phyloP scores from a whole-genome alignment of 306 rosid genomes.

The Urtica urens region DNA sequence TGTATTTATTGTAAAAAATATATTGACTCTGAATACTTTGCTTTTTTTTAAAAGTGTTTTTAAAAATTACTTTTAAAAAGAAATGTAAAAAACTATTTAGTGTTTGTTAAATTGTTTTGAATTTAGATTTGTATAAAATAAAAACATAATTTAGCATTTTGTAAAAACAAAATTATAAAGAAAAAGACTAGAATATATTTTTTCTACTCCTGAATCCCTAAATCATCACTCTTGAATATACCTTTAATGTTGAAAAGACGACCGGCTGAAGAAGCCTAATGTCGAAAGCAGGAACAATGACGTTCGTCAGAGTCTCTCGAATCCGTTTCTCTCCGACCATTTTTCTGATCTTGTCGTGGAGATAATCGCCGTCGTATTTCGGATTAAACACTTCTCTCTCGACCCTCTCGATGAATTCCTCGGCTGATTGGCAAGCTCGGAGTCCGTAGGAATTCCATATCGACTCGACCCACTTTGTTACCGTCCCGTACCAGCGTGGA shows the following conservation, averaged over 20 bases:
- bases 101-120: no score
- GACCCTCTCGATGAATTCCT: conserved; percentile 5
- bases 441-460: conserved; percentile 1
- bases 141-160: no score
- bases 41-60: no score
- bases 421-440: not conserved
- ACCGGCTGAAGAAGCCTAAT: conserved; percentile 8
- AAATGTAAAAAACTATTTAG: no score
- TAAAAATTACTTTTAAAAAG: no score
- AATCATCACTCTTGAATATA: no score
- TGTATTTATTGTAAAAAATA: no score
- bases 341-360: conserved; percentile 1
- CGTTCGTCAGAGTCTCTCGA: conserved; percentile 7
- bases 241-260: conserved; percentile 7
- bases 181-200: no score
- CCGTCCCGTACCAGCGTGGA: not conserved
- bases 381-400: not conserved
- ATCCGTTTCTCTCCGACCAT: conserved; percentile 1
- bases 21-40: no score
- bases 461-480: conserved; percentile 1
- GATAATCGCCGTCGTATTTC: conserved; percentile 4
- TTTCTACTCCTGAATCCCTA: no score
- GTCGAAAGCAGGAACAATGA: conserved; percentile 1
- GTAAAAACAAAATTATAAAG: no score
- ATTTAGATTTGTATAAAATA: no score